Evolutionary conservation across 768 basidiomycete species (phyloP), one percentile per base, ranked within the genome.

Genomic region (Pholiota microspora): DNA sequence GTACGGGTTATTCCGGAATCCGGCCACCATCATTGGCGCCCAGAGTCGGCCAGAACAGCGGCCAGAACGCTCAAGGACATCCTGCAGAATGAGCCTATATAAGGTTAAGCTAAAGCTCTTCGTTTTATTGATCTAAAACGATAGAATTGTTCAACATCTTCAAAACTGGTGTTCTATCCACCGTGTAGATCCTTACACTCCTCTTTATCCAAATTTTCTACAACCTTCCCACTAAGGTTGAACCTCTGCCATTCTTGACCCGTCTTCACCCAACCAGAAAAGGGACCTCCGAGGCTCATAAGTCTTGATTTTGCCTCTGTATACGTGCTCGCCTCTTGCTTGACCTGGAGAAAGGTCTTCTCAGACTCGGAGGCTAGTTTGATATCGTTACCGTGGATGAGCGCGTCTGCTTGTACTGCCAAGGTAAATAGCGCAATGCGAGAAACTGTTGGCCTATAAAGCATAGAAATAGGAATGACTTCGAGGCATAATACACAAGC

Each of bases 251-350:
- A 83, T 47, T 65, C 62, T 34, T 61, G 55, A 2, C 85, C 86
- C 49, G 79, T 84, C 18, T 59, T 67, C 35, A 86, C 64, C 89
- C 89, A 92, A 16, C 84, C 86, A 29, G 70, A 66, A 56, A 92
- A 88, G 2, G 78, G 71, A 3, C 78, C 74, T 0, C 62, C 64
- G 29, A 67, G 57, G 0, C 78, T 79, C 13, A 75, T 58, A 23
- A 92, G 70, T 2, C 63, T 63, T 6, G 59, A 50, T 63, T 86
- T 89, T 0, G 80, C 83, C 1, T 48, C 57, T 56, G 82, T 81
- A 59, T 88, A 88, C 9, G 67, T 72, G 12, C 55, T 45, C 3
- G 74, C 69, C 2, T 63, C 53, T 40, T 68, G 66, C 58, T 88
- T 89, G 7, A 60, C 61, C 15, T 73, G 64, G n/a, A 3, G 35